Base-by-base conservation (phyloP, 2,329 filamentous ascomycete genomes). In the Pochonia chlamydosporia region DNA sequence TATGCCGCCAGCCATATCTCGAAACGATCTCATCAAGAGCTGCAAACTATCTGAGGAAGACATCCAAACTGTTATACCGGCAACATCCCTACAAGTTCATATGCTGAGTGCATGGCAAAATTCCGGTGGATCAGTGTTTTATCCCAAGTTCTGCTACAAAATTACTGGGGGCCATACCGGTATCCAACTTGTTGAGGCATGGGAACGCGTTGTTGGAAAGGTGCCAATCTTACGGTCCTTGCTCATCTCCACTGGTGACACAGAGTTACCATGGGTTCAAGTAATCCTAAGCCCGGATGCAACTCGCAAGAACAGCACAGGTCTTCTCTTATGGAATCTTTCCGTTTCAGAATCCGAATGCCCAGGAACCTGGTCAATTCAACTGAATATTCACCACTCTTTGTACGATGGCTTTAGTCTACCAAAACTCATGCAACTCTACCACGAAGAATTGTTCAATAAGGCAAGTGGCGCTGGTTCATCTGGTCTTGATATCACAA, bases 371-470 rank as follows among this genome's bases (percentile, higher is more conserved):
- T 49, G 53, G 56, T 35, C 52, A 0, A 46, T 82, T 4, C 66
- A 76, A 2, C 70, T 89, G 5, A 72, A 72, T 23, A 84, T 96
- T 4, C 90, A 96, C 52, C 91, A 97, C 62, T 87, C 87, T 0
- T 72, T 96, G 0, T 97, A 96, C 59, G 92, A 96, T 62, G 90
- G 84, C 5, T 75, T 95, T 50, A 93, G 87, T 56, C 70, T 96
- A 4, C 79, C 83, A 1, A 61, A 75, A 1, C 67, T 95, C 5
- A 68, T 89, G 2, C 59, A 63, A 13, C 43, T 57, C 9, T 52
- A 55, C 21, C 43, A 54, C 31, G 23, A 54, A 11, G 14, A 53
- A 3, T 24, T 16, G 44, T 56, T 36, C 8, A 16, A 36, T 43
- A 9, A 13, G 16, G 13, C 33, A 31, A 14, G 44, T 56, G 56